Conservation (phyloP, 163 green algal genomes). For the Chloromonas sp. region DNA sequence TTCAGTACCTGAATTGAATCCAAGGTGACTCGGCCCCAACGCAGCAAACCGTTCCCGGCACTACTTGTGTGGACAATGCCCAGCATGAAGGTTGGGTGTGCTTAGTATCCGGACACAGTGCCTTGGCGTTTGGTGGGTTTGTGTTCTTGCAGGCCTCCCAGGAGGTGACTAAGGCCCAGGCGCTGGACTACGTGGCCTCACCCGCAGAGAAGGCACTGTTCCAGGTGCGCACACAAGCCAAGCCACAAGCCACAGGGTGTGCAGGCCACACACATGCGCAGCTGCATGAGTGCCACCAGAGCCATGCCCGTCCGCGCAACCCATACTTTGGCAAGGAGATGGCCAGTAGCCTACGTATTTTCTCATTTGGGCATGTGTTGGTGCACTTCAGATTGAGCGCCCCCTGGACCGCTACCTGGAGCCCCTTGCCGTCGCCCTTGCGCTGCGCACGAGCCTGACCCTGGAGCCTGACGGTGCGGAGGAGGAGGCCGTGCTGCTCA, state of each 20-base stretch:
- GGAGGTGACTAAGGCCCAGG: conserved; percentile 35
- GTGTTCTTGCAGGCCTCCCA: conserved; percentile 33
- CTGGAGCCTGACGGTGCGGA: conserved; percentile 26
- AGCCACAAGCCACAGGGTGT: no score
- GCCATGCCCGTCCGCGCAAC: no score
- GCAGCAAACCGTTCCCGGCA: no score
- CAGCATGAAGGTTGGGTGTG: no score
- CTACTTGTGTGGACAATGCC: no score
- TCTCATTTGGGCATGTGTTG: no score
- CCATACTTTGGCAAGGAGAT: no score
- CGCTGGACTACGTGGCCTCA: conserved; percentile 45
- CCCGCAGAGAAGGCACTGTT: conserved; percentile 23
- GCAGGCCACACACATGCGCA: no score
- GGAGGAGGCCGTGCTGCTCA: conserved; percentile 42
- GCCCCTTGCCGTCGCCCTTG: conserved; percentile 30
- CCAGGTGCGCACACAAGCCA: not conserved
- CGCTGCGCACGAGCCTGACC: conserved; percentile 23
- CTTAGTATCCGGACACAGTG: not conserved
- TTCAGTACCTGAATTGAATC: no score
- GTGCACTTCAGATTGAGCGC: conserved; percentile 4
- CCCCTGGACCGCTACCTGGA: conserved; percentile 34
- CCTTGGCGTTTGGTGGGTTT: not conserved
- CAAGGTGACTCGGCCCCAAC: no score
- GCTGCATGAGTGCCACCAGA: no score
- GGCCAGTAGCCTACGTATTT: no score